A percentile compares a stretch with the other conserved stretches of the same genome.
Evolutionary conservation across 176 grass and related monocot genomes (phyloP).

Genomic region (Aegilops speltoides): DNA sequence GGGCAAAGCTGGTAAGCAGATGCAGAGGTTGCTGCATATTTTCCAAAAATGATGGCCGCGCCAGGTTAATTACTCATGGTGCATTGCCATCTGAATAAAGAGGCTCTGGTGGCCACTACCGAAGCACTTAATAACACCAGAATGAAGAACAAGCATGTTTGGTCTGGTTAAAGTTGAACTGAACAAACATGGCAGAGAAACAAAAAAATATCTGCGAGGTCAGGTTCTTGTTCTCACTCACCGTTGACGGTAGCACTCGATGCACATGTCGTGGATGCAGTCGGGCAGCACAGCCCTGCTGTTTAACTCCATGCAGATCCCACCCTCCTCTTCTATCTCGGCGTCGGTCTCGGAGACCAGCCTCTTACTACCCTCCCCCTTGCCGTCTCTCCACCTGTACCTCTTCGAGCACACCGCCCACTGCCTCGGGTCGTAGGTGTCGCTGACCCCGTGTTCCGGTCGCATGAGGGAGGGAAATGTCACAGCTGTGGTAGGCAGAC

Average conservation of each 20-base stretch:
- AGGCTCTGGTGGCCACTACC: not conserved
- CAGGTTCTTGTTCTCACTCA: slow-evolving; percentile 25
- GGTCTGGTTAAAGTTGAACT: no score
- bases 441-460: slow-evolving; percentile 62
- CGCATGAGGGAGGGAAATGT: slow-evolving; percentile 85
- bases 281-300: slow-evolving; percentile 74
- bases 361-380: not conserved
- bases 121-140: not conserved
- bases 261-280: slow-evolving; percentile 80
- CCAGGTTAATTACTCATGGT: not conserved
- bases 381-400: slow-evolving; percentile 47
- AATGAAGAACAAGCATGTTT: not conserved
- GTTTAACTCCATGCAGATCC: slow-evolving; percentile 80
- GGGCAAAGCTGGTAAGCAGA: not conserved
- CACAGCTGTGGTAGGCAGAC: slow-evolving; percentile 41
- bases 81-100: not conserved
- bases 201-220: not conserved
- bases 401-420: slow-evolving; percentile 38
- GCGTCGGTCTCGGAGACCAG: slow-evolving; percentile 49
- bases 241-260: slow-evolving; percentile 73
- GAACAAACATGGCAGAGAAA: not conserved
- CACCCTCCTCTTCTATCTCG: slow-evolving; percentile 74
- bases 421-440: slow-evolving; percentile 63
- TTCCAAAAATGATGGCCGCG: not conserved
- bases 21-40: not conserved